Evolutionary conservation across 352 stramenopile species (phyloP).

Genomic region (Pythium phragmiticola): DNA sequence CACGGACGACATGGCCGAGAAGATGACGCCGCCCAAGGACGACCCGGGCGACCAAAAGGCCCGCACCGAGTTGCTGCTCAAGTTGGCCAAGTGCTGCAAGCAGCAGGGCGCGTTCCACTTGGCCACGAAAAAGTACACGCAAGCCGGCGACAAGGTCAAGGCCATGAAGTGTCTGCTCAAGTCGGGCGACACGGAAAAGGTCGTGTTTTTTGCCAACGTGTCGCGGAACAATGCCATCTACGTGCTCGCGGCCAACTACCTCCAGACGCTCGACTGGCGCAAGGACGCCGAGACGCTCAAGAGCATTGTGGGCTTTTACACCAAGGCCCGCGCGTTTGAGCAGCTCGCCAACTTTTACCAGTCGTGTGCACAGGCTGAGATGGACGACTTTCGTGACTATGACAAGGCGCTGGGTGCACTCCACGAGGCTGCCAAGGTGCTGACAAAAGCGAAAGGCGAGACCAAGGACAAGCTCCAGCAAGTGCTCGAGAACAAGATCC

Average conservation of each 20-base stretch:
- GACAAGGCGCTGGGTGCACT: conserved; percentile 90
- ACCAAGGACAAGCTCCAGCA: conserved; percentile 68
- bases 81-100: conserved; percentile 91
- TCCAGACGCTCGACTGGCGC: conserved; percentile 94
- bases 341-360: conserved; percentile 92
- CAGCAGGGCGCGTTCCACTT: conserved; percentile 92
- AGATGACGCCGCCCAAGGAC: conserved; percentile 89
- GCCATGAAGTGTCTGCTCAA: conserved; percentile 96
- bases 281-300: conserved; percentile 91
- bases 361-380: conserved; percentile 89
- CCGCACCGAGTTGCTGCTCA: conserved; percentile 83
- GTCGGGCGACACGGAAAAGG: conserved; percentile 93
- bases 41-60: conserved; percentile 46
- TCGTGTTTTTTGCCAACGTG: conserved; percentile 94
- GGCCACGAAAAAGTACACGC: conserved; percentile 95
- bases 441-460: conserved; percentile 71
- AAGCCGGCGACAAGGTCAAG: conserved; percentile 90
- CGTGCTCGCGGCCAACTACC: conserved; percentile 93
- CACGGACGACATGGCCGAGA: conserved; percentile 91
- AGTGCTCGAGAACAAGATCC: conserved; percentile 57
- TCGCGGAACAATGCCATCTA: conserved; percentile 94
- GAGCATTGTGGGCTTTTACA: conserved; percentile 94
- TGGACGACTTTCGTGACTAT: conserved; percentile 95
- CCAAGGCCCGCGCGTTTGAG: conserved; percentile 91
- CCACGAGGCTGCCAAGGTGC: conserved; percentile 87